Evolutionary conservation across 176 grass and related monocot species (phyloP).

Genomic region (Panicum miliaceum): DNA sequence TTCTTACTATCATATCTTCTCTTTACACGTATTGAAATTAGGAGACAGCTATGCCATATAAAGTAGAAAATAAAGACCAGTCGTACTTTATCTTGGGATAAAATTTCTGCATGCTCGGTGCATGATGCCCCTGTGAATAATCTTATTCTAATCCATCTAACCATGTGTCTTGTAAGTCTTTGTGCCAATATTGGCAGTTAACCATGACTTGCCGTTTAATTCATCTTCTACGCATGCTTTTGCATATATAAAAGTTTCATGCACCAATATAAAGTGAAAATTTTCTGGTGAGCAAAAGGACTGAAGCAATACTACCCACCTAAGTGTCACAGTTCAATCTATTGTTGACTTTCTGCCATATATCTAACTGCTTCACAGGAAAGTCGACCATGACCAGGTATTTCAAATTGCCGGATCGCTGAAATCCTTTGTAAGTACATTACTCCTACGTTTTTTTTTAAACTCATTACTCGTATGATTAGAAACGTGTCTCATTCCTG

Average conservation of each 20-base stretch:
- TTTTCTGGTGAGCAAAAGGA: background rate
- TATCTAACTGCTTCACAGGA: background rate
- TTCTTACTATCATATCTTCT: constrained; percentile 16
- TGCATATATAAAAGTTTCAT: background rate
- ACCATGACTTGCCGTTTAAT: background rate
- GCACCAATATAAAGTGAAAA: background rate
- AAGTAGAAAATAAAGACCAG: background rate
- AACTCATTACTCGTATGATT: background rate
- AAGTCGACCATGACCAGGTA: background rate
- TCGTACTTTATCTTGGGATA: background rate
- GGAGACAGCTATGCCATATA: background rate
- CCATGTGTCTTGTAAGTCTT: background rate
- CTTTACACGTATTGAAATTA: constrained; percentile 5
- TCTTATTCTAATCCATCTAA: background rate
- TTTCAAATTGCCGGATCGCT: background rate
- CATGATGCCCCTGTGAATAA: background rate
- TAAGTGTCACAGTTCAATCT: background rate
- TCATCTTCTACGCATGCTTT: background rate
- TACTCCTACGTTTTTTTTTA: no score
- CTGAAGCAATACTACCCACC: background rate
- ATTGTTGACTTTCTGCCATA: background rate
- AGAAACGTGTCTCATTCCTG: background rate
- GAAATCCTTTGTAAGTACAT: background rate
- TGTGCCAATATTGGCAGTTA: background rate
- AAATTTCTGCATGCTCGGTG: constrained; percentile 1